Evolutionary conservation across 176 grass and related monocot genomes (phyloP).

Genomic region (Cenchrus purpureus): DNA sequence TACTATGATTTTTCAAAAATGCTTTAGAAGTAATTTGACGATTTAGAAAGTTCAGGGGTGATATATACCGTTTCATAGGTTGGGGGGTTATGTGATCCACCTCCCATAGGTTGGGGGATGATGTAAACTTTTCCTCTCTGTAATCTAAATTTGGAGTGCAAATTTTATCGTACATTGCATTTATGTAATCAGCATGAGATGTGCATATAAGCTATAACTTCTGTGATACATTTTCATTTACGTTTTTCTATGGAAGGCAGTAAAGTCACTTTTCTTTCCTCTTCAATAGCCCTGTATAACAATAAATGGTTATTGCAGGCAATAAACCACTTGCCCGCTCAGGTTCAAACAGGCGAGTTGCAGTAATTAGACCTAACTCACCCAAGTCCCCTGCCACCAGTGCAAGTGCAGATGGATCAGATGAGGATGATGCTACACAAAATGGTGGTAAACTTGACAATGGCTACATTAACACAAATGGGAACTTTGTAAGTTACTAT

Average conservation of each 20-base stretch:
- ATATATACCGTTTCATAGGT: too few relatives aligned
- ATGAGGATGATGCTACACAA: constrained; percentile 53
- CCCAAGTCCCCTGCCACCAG: constrained; percentile 76
- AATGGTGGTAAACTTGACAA: constrained; percentile 64
- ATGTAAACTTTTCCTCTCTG: too few relatives aligned
- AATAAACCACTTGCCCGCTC: constrained; percentile 47
- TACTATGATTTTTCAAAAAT: too few relatives aligned
- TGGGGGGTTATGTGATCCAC: too few relatives aligned
- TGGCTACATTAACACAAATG: constrained; percentile 64
- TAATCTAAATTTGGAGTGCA: neutral
- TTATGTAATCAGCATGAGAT: neutral
- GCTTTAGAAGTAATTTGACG: too few relatives aligned
- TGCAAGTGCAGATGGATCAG: constrained; percentile 69
- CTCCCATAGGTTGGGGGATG: too few relatives aligned
- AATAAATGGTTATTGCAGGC: constrained; percentile 53
- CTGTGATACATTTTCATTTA: neutral
- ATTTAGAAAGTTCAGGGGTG: too few relatives aligned
- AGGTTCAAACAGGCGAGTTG: constrained; percentile 61
- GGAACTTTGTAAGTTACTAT: constrained; percentile 61
- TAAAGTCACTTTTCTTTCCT: constrained; percentile 15
- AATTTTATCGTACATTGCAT: constrained; percentile 14
- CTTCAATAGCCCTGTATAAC: constrained; percentile 23
- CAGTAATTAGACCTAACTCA: constrained; percentile 65
- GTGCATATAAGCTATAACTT: neutral
- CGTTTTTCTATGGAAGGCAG: constrained; percentile 20